phyloP scores from a whole-genome alignment of 2,329 filamentous ascomycete genomes.

The Ophiostoma populinum region DNA sequence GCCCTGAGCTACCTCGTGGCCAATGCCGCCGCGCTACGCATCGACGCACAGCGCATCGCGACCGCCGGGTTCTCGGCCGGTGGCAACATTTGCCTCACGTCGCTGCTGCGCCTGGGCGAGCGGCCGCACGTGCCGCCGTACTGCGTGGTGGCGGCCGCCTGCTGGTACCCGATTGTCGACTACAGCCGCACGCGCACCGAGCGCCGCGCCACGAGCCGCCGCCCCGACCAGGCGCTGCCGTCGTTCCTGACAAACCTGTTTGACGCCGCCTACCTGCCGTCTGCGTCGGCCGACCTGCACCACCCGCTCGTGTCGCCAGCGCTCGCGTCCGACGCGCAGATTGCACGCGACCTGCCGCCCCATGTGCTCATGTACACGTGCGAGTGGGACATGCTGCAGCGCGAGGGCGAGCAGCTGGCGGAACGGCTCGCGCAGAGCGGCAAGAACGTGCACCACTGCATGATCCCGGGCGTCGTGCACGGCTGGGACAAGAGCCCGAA shows the following conservation, averaged over 20 bases:
- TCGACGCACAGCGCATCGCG: conserved; percentile 38
- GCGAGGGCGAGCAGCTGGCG: conserved; percentile 13
- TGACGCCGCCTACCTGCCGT: conserved; percentile 43
- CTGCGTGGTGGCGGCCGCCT: conserved; percentile 28
- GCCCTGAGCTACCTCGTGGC: conserved; percentile 42
- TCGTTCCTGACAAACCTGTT: conserved; percentile 42
- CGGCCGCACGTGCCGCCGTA: conserved; percentile 19
- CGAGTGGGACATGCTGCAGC: conserved; percentile 24
- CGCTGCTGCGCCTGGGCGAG: conserved; percentile 18
- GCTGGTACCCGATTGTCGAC: conserved; percentile 45
- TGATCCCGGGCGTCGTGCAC: conserved; percentile 41
- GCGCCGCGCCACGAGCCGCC: conserved; percentile 34
- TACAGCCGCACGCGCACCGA: conserved; percentile 38
- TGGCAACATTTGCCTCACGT: conserved; percentile 35
- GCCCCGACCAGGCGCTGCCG: conserved; percentile 41
- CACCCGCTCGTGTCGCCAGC: conserved; percentile 42
- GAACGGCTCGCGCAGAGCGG: conserved; percentile 20
- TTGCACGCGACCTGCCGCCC: conserved; percentile 28
- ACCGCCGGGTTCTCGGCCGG: conserved; percentile 49
- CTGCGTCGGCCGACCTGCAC: conserved; percentile 26
- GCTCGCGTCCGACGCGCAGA: conserved; percentile 33
- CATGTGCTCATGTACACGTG: conserved; percentile 42
- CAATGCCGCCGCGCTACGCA: conserved; percentile 36
- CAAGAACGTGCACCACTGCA: conserved; percentile 40
- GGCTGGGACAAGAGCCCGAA: conserved; percentile 53